Percentiles rank a stretch among this genome's conserved stretches.
phyloP scores from a whole-genome alignment of 176 grass and related monocot genomes.

The Oryza glumipatula region DNA sequence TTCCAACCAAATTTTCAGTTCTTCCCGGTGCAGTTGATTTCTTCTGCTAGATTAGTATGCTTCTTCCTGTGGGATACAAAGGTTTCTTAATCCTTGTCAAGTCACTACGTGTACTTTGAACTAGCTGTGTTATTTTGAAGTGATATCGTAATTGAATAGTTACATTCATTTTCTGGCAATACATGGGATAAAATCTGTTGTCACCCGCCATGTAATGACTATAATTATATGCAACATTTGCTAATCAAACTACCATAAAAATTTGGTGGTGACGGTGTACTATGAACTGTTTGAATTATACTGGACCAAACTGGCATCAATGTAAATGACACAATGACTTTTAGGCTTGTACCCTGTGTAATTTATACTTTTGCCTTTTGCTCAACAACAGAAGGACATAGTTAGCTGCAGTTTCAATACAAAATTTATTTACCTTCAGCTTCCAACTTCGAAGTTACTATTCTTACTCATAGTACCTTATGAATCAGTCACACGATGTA shows the following conservation, averaged over 20 bases:
- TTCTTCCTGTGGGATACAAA: neutral
- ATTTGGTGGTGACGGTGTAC: neutral
- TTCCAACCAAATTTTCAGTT: constrained; percentile 76
- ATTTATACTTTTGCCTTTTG: constrained; percentile 18
- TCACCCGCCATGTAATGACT: constrained; percentile 6
- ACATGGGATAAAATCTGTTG: neutral
- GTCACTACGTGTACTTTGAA: neutral
- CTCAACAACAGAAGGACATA: constrained; percentile 5
- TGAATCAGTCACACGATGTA: neutral
- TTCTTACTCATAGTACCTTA: neutral
- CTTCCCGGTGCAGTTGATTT: constrained; percentile 75
- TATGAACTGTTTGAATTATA: neutral
- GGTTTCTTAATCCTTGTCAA: neutral
- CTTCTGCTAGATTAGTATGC: constrained; percentile 53
- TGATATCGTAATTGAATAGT: neutral
- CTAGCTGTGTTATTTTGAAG: neutral
- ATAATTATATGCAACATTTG: constrained; percentile 6
- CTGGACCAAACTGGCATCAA: neutral
- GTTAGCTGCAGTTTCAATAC: constrained; percentile 30
- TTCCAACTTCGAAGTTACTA: constrained; percentile 2
- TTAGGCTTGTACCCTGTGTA: constrained; percentile 23
- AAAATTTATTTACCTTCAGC: constrained; percentile 22
- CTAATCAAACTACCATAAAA: constrained; percentile 12
- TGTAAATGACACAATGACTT: constrained; percentile 24
- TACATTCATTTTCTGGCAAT: constrained; percentile 18